Base-by-base conservation (phyloP, 805 yeast genomes). In the Yamadazyma phyllophila region DNA sequence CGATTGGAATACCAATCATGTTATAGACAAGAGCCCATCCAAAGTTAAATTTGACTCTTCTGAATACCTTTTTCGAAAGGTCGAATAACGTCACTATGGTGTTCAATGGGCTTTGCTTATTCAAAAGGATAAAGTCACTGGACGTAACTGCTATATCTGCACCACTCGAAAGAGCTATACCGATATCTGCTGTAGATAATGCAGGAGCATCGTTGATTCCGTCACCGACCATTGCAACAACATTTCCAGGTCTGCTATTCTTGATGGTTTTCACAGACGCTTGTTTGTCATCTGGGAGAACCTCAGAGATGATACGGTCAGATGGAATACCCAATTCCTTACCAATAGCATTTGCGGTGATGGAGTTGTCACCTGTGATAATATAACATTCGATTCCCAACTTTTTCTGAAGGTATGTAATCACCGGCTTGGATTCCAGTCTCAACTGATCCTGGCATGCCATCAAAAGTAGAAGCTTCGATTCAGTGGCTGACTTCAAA, bases 171-270 rank as follows among this genome's bases (percentile, higher is more conserved):
- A 86, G 69, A 0, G 94, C 90, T 38, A 86, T 74, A 3, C 94
- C 94, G 15, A 87, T 82, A 63, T 85, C 88, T 0, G 94, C 88
- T 1, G 77, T 68, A 3, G 89, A 77, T 42, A 87, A 66, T 0
- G 94, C 88, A 1, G 92, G 92, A 0, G 94, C 89, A 62, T 87
- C 94, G 59, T 86, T 87, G 29, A 86, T 81, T 15, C 94, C 94
- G 56, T 86, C 94, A 8, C 94, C 94, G 7, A 86, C 83, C 91
- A 86, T 85, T 0, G 88, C 90, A 2, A 82, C 83, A 16, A 67
- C 63, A 2, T 57, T 56, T 1, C 56, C 58, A 2, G 59, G 54
- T 12, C 57, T 50, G 8, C 49, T 36, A 34, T 65, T 58, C 56
- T 82, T 84, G 10, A 86, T 69, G 73, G 76, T 69, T 50, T 73